phyloP scores from a whole-genome alignment of 78 protist genomes.

The Dictyostelium brefeldianum region DNA sequence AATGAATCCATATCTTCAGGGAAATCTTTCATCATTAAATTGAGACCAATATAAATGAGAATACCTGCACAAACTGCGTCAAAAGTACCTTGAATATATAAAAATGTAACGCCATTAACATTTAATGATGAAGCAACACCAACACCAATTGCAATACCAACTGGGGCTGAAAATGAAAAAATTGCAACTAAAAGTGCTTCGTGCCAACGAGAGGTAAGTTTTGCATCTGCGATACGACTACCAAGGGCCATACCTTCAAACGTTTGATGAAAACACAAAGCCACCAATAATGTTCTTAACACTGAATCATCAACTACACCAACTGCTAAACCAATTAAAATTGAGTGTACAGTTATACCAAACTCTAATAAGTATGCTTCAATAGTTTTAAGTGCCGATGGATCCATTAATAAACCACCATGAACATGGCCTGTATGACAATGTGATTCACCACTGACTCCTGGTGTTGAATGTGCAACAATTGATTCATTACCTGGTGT shows the following conservation, averaged over 20 bases:
- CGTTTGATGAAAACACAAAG: slow-evolving; percentile 79
- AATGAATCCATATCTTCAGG: slow-evolving; percentile 29
- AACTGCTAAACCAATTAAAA: slow-evolving; percentile 77
- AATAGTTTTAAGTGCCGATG: slow-evolving; percentile 13
- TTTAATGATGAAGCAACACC: slow-evolving; percentile 7
- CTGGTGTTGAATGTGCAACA: too few relatives aligned
- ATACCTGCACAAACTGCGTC: slow-evolving; percentile 73
- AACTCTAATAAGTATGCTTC: slow-evolving; percentile 61
- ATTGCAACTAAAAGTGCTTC: slow-evolving; percentile 17
- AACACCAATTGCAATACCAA: slow-evolving; percentile 83
- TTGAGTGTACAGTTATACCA: slow-evolving; percentile 75
- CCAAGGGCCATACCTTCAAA: slow-evolving; percentile 84
- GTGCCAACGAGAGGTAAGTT: neutral
- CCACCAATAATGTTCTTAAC: slow-evolving; percentile 51
- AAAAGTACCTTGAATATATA: slow-evolving; percentile 49
- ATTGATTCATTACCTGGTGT: neutral
- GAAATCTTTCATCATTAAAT: slow-evolving; percentile 38
- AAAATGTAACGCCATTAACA: slow-evolving; percentile 7
- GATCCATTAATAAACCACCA: slow-evolving; percentile 19
- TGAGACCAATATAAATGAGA: slow-evolving; percentile 39
- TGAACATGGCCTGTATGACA: slow-evolving; percentile 23
- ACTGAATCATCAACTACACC: slow-evolving; percentile 41
- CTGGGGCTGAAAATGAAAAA: slow-evolving; percentile 77
- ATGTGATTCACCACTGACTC: too few relatives aligned
- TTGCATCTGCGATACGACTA: slow-evolving; percentile 45